Evolutionary conservation across 352 stramenopile genomes (phyloP).

Genomic region (Phytophthora colocasiae): DNA sequence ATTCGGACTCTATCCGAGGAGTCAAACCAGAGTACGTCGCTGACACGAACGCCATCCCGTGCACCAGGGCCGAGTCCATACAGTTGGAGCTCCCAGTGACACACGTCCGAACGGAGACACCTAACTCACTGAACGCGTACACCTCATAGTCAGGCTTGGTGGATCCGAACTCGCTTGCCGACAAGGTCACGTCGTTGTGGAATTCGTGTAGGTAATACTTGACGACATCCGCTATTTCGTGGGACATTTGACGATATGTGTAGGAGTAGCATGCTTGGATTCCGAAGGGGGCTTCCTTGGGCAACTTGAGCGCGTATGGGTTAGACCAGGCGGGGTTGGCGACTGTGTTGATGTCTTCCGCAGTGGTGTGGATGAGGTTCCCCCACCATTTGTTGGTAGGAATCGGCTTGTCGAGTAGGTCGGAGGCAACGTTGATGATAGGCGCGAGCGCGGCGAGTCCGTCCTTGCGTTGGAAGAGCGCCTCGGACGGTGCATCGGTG

Average conservation of each 20-base stretch:
- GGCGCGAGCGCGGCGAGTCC: conserved; percentile 48
- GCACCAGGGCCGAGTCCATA: background rate
- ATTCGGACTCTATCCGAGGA: background rate
- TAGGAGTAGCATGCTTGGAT: background rate
- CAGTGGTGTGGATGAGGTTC: conserved; percentile 66
- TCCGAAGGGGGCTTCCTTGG: background rate
- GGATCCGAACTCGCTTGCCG: background rate
- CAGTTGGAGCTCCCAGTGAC: background rate
- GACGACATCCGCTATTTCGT: background rate
- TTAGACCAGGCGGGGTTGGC: conserved; percentile 1
- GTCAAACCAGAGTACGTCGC: background rate
- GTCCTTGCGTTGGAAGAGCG: conserved; percentile 50
- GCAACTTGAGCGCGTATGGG: background rate
- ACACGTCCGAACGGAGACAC: background rate
- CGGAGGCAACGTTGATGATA: conserved; percentile 51
- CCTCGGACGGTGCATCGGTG: conserved; percentile 39
- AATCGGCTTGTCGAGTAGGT: conserved; percentile 45
- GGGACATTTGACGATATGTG: background rate
- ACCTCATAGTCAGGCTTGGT: background rate
- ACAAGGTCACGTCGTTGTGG: background rate
- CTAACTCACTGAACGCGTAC: background rate
- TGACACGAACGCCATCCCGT: background rate
- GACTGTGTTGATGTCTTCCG: conserved; percentile 17
- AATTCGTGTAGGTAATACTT: conserved; percentile 1
- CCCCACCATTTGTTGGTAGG: conserved; percentile 82